Conservation (phyloP, 108 stramenopile species). For the Nitzschia sp. region DNA sequence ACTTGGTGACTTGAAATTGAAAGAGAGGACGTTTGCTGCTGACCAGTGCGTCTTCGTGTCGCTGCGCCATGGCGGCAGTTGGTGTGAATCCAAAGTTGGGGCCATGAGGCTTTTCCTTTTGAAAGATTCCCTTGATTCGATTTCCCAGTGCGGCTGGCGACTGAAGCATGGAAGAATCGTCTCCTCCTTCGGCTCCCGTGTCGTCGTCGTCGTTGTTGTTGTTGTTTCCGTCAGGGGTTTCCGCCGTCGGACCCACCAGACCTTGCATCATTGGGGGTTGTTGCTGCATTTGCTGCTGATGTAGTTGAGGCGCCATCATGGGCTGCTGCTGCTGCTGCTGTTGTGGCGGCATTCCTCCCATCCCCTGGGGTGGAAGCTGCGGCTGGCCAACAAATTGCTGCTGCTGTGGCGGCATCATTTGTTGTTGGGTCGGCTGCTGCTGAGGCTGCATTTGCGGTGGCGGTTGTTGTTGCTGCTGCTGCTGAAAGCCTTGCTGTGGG, state of each 20-base stretch:
- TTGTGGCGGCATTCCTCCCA: neutral
- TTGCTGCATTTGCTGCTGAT: neutral
- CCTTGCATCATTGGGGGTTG: slow-evolving; percentile 17
- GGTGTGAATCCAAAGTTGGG: slow-evolving; percentile 53
- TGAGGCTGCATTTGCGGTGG: slow-evolving; percentile 3
- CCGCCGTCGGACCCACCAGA: neutral
- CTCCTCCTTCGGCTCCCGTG: neutral
- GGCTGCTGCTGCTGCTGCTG: slow-evolving; percentile 9
- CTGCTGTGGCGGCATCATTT: neutral
- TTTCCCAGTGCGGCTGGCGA: slow-evolving; percentile 3
- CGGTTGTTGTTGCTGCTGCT: neutral
- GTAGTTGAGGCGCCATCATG: neutral
- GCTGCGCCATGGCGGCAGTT: slow-evolving; percentile 41
- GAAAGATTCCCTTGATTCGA: slow-evolving; percentile 31
- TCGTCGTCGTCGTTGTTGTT: neutral
- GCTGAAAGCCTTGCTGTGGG: neutral
- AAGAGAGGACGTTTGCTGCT: slow-evolving; percentile 31
- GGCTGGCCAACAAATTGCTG: slow-evolving; percentile 3
- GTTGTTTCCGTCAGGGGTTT: neutral
- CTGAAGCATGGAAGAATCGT: neutral
- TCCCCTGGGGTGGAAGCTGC: neutral
- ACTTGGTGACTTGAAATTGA: slow-evolving; percentile 63
- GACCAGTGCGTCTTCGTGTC: slow-evolving; percentile 44
- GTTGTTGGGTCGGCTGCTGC: slow-evolving; percentile 11
- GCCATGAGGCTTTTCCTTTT: slow-evolving; percentile 26